Evolutionary conservation across 495 filamentous ascomycete genomes (phyloP).

Genomic region (Rhypophila decipiens): DNA sequence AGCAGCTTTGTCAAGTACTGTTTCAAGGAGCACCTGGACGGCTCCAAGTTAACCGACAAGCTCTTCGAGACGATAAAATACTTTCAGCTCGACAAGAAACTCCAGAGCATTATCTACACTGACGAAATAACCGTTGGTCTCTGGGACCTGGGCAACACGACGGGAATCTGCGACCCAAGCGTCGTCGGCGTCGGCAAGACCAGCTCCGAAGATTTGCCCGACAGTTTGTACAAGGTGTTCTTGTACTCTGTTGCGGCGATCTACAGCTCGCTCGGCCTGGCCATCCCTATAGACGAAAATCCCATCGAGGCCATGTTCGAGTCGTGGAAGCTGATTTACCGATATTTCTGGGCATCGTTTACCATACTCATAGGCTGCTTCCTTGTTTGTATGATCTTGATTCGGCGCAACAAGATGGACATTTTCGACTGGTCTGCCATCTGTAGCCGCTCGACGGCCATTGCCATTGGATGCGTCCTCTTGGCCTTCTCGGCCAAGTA

Average conservation of each 20-base stretch:
- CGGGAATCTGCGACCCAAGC: slow-evolving; percentile 9
- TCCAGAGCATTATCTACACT: slow-evolving; percentile 10
- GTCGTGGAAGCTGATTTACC: slow-evolving; percentile 19
- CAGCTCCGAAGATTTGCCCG: slow-evolving; percentile 2
- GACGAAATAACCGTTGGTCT: slow-evolving; percentile 3
- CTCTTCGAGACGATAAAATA: slow-evolving; percentile 6
- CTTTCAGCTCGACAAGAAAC: slow-evolving; percentile 17
- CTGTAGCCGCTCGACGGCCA: slow-evolving; percentile 4
- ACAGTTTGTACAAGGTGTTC: neutral
- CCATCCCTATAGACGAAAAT: slow-evolving; percentile 6
- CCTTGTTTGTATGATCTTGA: slow-evolving; percentile 13
- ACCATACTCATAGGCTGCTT: slow-evolving; percentile 13
- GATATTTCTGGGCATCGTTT: slow-evolving; percentile 17
- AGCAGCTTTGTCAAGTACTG: slow-evolving; percentile 6
- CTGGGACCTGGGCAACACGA: slow-evolving; percentile 3
- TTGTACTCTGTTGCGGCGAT: slow-evolving; percentile 5
- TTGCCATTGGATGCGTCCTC: slow-evolving; percentile 1
- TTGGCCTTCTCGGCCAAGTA: slow-evolving; percentile 8
- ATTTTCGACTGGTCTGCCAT: slow-evolving; percentile 10
- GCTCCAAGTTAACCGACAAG: slow-evolving; percentile 8
- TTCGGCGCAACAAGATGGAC: slow-evolving; percentile 15
- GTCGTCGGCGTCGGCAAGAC: slow-evolving; percentile 5
- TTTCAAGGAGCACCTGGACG: slow-evolving; percentile 25
- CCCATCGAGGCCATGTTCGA: slow-evolving; percentile 12
- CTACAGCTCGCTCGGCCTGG: slow-evolving; percentile 13